Conservation (phyloP, 192 early-diverging fungal genomes). For the Backusella westeae region DNA sequence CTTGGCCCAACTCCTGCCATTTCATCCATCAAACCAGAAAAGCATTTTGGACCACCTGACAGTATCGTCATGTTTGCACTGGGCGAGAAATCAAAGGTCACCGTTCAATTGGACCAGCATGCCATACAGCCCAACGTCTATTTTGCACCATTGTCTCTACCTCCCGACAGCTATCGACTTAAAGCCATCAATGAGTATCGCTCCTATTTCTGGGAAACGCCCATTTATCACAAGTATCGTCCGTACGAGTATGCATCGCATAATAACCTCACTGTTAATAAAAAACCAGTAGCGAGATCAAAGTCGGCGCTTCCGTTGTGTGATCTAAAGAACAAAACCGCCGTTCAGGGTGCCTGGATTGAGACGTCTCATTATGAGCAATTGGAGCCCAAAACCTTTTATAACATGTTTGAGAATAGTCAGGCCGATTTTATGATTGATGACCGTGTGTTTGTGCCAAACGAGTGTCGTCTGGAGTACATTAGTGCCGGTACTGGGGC, state of each 20-base stretch:
- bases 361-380: constrained; percentile 17
- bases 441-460: constrained; percentile 25
- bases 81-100: constrained; percentile 10
- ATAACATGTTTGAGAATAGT: constrained; percentile 30
- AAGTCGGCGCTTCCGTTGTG: background rate
- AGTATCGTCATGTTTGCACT: constrained; percentile 23
- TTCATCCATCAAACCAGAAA: constrained; percentile 7
- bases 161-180: constrained; percentile 24
- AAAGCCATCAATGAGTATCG: constrained; percentile 22
- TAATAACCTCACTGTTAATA: constrained; percentile 8
- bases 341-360: constrained; percentile 20
- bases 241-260: constrained; percentile 16
- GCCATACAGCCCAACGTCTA: constrained; percentile 15
- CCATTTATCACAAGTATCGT: constrained; percentile 22
- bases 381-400: constrained; percentile 21
- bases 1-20: constrained; percentile 29
- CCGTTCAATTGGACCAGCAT: constrained; percentile 30
- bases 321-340: background rate
- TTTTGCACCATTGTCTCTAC: constrained; percentile 20
- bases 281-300: background rate
- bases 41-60: constrained; percentile 25
- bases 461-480: constrained; percentile 25
- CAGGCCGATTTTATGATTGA: constrained; percentile 23
- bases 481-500: constrained; percentile 21
- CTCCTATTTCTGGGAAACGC: constrained; percentile 32